Percentiles rank a stretch among this genome's conserved stretches.
Conservation (phyloP, 2,329 filamentous ascomycete species). For the Pyricularia grisea region DNA sequence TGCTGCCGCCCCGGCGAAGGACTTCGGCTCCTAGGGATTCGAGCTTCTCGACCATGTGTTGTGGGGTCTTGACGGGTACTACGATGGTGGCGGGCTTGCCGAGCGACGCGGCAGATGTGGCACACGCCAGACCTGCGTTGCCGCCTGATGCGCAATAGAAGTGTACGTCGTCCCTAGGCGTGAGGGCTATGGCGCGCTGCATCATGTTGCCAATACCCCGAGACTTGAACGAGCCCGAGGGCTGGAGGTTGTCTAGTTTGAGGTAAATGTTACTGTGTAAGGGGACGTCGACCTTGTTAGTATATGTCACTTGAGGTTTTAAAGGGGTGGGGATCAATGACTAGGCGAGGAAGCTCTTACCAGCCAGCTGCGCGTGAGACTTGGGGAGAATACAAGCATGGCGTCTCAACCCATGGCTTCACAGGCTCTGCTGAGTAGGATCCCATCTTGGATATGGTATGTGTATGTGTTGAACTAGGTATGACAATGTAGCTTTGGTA, state of each 20-base stretch:
- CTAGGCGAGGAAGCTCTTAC: slow-evolving; percentile 27
- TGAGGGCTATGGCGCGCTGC: slow-evolving; percentile 31
- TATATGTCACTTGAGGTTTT: background rate
- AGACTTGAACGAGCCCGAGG: slow-evolving; percentile 78
- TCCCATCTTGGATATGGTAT: slow-evolving; percentile 13
- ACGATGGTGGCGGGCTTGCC: slow-evolving; percentile 59
- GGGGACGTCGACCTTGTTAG: background rate
- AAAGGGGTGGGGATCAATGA: background rate
- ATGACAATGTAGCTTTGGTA: background rate
- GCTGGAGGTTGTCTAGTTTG: slow-evolving; percentile 75
- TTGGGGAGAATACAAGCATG: slow-evolving; percentile 53
- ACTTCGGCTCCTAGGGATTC: slow-evolving; percentile 55
- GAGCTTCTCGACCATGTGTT: slow-evolving; percentile 60
- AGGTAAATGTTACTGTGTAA: slow-evolving; percentile 60
- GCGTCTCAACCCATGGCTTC: slow-evolving; percentile 58
- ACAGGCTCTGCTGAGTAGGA: slow-evolving; percentile 16
- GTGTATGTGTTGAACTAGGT: background rate
- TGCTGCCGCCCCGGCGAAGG: slow-evolving; percentile 54
- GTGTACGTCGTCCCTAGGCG: slow-evolving; percentile 36
- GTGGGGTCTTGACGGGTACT: slow-evolving; percentile 55
- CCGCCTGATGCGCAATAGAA: slow-evolving; percentile 70
- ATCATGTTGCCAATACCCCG: slow-evolving; percentile 66
- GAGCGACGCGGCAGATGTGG: slow-evolving; percentile 57
- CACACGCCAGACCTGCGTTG: slow-evolving; percentile 72
- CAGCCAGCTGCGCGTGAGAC: slow-evolving; percentile 60